Conservation (phyloP, 495 filamentous ascomycete species). For the Cercophora samala region DNA sequence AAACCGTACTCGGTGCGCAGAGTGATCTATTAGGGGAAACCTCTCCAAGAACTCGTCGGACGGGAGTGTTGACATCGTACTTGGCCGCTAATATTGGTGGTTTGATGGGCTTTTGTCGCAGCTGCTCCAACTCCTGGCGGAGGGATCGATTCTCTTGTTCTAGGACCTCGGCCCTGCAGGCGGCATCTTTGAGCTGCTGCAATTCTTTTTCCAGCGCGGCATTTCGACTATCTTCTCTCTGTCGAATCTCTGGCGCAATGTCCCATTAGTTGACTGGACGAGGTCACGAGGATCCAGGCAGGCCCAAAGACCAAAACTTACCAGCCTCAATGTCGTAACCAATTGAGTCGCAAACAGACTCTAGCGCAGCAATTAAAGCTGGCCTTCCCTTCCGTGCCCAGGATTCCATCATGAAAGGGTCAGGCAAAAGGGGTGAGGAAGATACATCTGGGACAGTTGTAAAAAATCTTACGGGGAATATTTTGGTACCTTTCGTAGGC, state of each 20-base stretch:
- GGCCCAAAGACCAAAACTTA: constrained; percentile 25
- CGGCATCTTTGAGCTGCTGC: constrained; percentile 27
- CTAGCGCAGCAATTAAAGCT: constrained; percentile 40
- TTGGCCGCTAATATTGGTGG: neutral
- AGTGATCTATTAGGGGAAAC: constrained; percentile 23
- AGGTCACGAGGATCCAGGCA: neutral
- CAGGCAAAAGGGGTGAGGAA: neutral
- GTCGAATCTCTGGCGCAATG: constrained; percentile 21
- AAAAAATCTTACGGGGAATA: neutral
- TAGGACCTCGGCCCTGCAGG: constrained; percentile 27
- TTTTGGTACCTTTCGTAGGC: neutral
- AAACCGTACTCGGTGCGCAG: neutral
- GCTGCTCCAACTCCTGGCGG: constrained; percentile 33
- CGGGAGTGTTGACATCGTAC: neutral
- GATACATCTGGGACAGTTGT: neutral
- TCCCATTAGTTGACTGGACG: neutral
- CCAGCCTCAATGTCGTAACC: constrained; percentile 36
- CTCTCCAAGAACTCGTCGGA: constrained; percentile 20
- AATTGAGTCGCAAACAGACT: constrained; percentile 39
- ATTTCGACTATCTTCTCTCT: constrained; percentile 20
- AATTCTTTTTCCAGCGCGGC: constrained; percentile 28
- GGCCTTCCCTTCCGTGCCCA: constrained; percentile 41
- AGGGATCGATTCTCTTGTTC: constrained; percentile 38
- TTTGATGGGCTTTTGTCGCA: constrained; percentile 17
- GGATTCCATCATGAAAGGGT: constrained; percentile 32